Evolutionary conservation across 305 asterid genomes (phyloP).

Genomic region (Ilex paraguariensis): DNA sequence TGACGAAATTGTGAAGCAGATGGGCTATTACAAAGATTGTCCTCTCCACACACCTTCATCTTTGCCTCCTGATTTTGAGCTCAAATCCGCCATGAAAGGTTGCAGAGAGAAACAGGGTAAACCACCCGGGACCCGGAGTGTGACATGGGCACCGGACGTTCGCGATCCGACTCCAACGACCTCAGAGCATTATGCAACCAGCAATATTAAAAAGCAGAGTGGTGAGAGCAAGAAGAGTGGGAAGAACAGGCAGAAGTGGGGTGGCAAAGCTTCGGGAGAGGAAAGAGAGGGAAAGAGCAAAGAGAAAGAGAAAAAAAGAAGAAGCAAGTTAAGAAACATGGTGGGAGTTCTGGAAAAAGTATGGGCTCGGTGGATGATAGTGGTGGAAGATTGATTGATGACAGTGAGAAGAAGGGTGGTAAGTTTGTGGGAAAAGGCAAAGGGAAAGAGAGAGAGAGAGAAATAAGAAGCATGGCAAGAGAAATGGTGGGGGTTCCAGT

Average conservation of each 20-base stretch:
- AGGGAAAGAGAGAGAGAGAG: too few species aligned
- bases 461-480: too few species aligned
- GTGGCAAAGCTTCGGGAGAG: conserved; percentile 21
- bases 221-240: conserved; percentile 26
- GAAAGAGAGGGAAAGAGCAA: conserved; percentile 17
- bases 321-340: conserved; percentile 23
- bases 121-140: conserved; percentile 22
- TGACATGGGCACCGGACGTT: conserved; percentile 46
- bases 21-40: conserved; percentile 20
- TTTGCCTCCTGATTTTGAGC: conserved; percentile 22
- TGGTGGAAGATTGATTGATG: background rate
- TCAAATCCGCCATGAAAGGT: conserved; percentile 49
- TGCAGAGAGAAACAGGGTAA: conserved; percentile 32
- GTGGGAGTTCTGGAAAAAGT: conserved; percentile 22
- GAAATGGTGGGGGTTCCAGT: too few species aligned
- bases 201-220: conserved; percentile 21
- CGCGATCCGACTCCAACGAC: conserved; percentile 42
- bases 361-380: conserved; percentile 10
- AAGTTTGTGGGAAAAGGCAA: background rate
- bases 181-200: conserved; percentile 16
- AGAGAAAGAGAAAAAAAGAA: conserved; percentile 16
- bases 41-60: conserved; percentile 20
- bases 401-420: background rate
- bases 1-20: conserved; percentile 19
- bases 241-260: conserved; percentile 30